Percentiles rank a stretch among this genome's conserved stretches.
Evolutionary conservation across 768 basidiomycete genomes (phyloP).

Genomic region (Daedaleopsis sinensis): DNA sequence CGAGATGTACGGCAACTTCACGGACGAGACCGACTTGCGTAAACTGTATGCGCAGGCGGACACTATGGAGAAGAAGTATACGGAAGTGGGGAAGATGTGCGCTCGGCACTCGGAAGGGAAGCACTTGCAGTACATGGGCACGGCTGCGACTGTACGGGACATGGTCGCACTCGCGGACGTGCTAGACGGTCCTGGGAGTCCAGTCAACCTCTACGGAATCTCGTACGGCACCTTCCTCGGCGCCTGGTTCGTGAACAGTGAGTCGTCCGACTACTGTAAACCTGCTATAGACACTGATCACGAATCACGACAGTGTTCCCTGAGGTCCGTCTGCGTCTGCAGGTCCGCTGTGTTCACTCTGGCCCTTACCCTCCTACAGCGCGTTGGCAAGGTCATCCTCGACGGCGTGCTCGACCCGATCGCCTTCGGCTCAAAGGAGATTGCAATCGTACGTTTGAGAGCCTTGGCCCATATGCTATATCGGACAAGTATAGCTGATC

Average conservation of each 20-base stretch:
- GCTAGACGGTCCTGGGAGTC: slow-evolving; percentile 5
- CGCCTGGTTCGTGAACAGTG: background rate
- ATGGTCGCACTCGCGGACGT: slow-evolving; percentile 9
- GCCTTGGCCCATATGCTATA: background rate
- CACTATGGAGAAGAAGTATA: background rate
- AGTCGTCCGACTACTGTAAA: background rate
- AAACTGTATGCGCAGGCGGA: background rate
- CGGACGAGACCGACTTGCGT: background rate
- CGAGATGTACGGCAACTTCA: background rate
- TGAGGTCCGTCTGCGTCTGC: background rate
- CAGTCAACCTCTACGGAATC: slow-evolving; percentile 5
- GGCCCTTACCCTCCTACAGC: background rate
- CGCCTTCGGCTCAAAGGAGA: background rate
- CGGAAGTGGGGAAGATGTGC: background rate
- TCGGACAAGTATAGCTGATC: too few species aligned
- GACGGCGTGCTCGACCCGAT: slow-evolving; percentile 9
- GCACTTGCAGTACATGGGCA: background rate
- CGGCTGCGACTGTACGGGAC: slow-evolving; percentile 8
- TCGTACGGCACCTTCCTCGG: slow-evolving; percentile 8
- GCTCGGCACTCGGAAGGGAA: background rate
- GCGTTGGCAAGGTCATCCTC: slow-evolving; percentile 1
- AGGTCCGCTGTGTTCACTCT: background rate
- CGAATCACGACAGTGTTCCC: slow-evolving; percentile 5
- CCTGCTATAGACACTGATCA: background rate
- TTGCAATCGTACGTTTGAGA: background rate